Evolutionary conservation across 2,329 filamentous ascomycete genomes (phyloP).

Genomic region (Sarocladium kiliense): DNA sequence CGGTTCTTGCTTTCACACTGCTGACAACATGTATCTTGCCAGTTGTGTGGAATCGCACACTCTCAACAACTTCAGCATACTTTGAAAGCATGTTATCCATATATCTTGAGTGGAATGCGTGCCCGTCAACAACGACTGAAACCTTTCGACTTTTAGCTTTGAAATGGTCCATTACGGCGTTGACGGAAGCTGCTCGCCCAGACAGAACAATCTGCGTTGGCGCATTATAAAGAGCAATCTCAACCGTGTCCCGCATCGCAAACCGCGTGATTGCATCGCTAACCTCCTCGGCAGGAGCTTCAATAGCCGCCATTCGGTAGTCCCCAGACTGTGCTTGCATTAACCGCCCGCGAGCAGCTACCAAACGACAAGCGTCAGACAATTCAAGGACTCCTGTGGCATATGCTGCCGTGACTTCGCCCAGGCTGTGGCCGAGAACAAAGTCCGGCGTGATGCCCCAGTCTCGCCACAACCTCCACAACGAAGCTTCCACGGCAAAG

Average conservation of each 20-base stretch:
- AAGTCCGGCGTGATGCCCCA: slow-evolving; percentile 24
- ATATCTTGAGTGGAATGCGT: slow-evolving; percentile 47
- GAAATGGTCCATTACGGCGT: slow-evolving; percentile 36
- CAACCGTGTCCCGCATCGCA: slow-evolving; percentile 28
- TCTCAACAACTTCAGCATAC: slow-evolving; percentile 43
- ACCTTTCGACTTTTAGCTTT: slow-evolving; percentile 32
- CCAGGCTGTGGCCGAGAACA: slow-evolving; percentile 19
- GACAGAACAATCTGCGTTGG: slow-evolving; percentile 67
- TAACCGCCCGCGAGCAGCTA: slow-evolving; percentile 24
- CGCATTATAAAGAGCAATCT: slow-evolving; percentile 67
- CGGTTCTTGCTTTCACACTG: slow-evolving; percentile 52
- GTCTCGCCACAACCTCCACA: slow-evolving; percentile 24
- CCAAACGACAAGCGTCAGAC: slow-evolving; percentile 25
- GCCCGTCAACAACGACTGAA: slow-evolving; percentile 39
- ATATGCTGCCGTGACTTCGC: slow-evolving; percentile 23
- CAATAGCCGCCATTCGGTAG: slow-evolving; percentile 22
- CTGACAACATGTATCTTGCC: slow-evolving; percentile 55
- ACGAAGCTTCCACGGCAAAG: slow-evolving; percentile 26
- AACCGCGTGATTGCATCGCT: slow-evolving; percentile 31
- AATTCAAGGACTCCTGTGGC: slow-evolving; percentile 25
- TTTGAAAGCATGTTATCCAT: slow-evolving; percentile 49
- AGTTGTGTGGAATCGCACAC: slow-evolving; percentile 32
- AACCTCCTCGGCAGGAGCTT: slow-evolving; percentile 27
- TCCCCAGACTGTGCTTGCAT: slow-evolving; percentile 42
- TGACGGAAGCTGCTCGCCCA: slow-evolving; percentile 34